A percentile compares a stretch with the other conserved stretches of the same genome.
Evolutionary conservation across 2,329 filamentous ascomycete genomes (phyloP).

Genomic region (Phialemoniopsis sp.): DNA sequence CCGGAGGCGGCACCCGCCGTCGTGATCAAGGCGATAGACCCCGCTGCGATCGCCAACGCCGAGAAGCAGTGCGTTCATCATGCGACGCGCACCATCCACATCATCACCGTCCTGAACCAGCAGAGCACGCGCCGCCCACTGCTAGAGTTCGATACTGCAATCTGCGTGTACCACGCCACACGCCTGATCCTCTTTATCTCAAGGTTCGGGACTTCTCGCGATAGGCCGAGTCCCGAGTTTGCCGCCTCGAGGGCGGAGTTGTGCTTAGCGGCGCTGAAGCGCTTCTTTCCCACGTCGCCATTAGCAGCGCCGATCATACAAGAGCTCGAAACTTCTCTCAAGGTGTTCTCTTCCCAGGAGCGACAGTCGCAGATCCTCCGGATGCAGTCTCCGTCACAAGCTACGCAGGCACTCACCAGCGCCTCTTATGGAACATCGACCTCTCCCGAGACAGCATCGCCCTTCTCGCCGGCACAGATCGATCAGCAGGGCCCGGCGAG

Average conservation of each 20-base stretch:
- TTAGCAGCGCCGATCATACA: conserved; percentile 19
- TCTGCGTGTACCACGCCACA: conserved; percentile 36
- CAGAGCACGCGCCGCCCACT: conserved; percentile 16
- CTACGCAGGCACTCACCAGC: too few relatives aligned
- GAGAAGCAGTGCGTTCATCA: conserved; percentile 25
- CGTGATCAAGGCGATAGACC: conserved; percentile 35
- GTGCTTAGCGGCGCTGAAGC: conserved; percentile 16
- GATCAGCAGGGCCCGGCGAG: conserved; percentile 1
- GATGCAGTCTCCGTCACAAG: too few relatives aligned
- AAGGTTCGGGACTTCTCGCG: conserved; percentile 8
- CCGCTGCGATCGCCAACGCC: conserved; percentile 29
- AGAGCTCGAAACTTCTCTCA: conserved; percentile 15
- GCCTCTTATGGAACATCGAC: too few relatives aligned
- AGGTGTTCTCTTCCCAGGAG: conserved; percentile 10
- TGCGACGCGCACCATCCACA: conserved; percentile 30
- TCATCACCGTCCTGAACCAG: conserved; percentile 21
- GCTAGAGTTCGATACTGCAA: conserved; percentile 34
- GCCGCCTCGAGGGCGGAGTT: conserved; percentile 18
- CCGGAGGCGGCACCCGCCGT: conserved; percentile 39
- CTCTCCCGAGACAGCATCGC: too few relatives aligned
- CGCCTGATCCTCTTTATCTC: conserved; percentile 25
- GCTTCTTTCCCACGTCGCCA: conserved; percentile 17
- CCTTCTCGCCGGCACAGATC: background rate
- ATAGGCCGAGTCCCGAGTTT: conserved; percentile 14
- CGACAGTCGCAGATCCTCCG: background rate